Conservation (phyloP, 202 grass and related monocot species). For the Schoenoplectus tabernaemontani region DNA sequence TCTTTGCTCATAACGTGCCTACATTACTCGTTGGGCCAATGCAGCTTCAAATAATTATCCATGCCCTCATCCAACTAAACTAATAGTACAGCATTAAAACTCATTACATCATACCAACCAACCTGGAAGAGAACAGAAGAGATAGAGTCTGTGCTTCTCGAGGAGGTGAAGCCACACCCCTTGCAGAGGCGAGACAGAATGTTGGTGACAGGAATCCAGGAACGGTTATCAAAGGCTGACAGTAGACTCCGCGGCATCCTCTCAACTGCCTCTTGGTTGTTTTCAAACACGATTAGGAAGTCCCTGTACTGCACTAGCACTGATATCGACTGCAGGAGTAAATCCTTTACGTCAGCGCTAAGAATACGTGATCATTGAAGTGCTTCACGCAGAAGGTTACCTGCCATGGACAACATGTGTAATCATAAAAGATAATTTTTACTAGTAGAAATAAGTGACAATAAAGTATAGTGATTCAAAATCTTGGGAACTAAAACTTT, state of each 20-base stretch:
- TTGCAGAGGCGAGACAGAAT: constrained; percentile 76
- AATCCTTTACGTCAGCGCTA: constrained; percentile 73
- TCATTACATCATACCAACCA: constrained; percentile 8
- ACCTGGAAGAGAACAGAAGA: constrained; percentile 74
- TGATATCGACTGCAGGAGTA: constrained; percentile 72
- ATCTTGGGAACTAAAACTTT: background rate
- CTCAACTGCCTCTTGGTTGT: constrained; percentile 65
- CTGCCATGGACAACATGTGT: constrained; percentile 15
- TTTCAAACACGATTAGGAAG: constrained; percentile 76
- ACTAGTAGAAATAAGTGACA: background rate
- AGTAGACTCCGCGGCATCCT: constrained; percentile 64
- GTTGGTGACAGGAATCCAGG: constrained; percentile 79
- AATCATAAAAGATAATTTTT: background rate
- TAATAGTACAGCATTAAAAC: too few species aligned
- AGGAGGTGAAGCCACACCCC: constrained; percentile 66
- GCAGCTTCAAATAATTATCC: too few species aligned
- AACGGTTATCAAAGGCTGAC: constrained; percentile 76
- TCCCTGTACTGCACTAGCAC: constrained; percentile 75
- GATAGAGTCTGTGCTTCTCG: constrained; percentile 55
- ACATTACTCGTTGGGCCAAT: too few species aligned
- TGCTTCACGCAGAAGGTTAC: constrained; percentile 74
- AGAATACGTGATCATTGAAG: constrained; percentile 74
- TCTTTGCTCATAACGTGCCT: too few species aligned
- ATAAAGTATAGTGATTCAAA: constrained; percentile 8
- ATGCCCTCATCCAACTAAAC: too few species aligned